Evolutionary conservation across 805 yeast species (phyloP).

Genomic region (Tetrapisispora phaffii): DNA sequence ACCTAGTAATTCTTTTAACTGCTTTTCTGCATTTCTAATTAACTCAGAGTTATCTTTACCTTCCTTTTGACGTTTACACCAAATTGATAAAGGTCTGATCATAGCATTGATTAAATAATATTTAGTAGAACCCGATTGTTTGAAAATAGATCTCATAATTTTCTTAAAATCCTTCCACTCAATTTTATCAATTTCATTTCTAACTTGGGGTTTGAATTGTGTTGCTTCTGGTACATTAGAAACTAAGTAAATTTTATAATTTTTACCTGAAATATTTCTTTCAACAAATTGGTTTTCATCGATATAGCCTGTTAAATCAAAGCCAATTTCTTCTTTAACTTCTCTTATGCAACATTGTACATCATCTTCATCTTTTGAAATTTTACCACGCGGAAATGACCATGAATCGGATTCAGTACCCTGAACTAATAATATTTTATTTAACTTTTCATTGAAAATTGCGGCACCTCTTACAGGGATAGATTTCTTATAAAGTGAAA

Average conservation of each 20-base stretch:
- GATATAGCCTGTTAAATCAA: constrained; percentile 60
- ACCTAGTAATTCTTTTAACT: constrained; percentile 56
- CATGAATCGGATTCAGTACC: constrained; percentile 77
- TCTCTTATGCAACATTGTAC: constrained; percentile 85
- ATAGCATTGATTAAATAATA: constrained; percentile 33
- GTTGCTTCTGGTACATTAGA: constrained; percentile 69
- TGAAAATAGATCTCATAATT: constrained; percentile 28
- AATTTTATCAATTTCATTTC: constrained; percentile 79
- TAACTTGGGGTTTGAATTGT: constrained; percentile 67
- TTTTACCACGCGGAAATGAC: constrained; percentile 97
- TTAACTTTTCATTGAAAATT: constrained; percentile 58
- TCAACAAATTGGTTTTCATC: constrained; percentile 69
- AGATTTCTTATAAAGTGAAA: constrained; percentile 74
- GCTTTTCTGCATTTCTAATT: constrained; percentile 53
- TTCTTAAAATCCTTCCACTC: constrained; percentile 63
- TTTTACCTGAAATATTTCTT: constrained; percentile 72
- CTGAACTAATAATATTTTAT: constrained; percentile 67
- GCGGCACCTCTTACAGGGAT: constrained; percentile 98
- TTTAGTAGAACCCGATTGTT: constrained; percentile 19
- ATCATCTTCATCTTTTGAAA: constrained; percentile 86
- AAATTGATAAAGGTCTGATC: constrained; percentile 36
- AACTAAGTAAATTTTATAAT: constrained; percentile 71
- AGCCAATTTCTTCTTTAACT: constrained; percentile 88
- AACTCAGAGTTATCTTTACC: constrained; percentile 46
- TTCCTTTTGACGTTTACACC: constrained; percentile 46